Evolutionary conservation across 805 yeast species (phyloP).

Genomic region (Metschnikowia gruessii): DNA sequence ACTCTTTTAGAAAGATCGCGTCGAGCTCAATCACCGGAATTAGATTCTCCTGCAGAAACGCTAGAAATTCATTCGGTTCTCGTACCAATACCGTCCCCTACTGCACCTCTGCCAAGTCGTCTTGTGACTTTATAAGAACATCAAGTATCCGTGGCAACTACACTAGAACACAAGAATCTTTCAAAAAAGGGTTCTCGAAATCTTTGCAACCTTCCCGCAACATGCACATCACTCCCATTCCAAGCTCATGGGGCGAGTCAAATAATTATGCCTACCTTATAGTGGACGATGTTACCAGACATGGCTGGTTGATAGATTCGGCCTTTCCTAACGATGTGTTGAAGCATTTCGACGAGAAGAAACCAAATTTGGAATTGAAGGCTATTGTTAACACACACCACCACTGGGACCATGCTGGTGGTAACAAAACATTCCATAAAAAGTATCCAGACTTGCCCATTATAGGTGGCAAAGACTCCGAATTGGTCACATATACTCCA

Average conservation of each 20-base stretch:
- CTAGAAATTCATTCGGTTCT: not conserved
- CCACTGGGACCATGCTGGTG: slow-evolving; percentile 93
- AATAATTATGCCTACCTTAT: slow-evolving; percentile 87
- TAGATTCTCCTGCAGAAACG: not conserved
- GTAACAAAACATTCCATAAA: slow-evolving; percentile 53
- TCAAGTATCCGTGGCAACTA: not conserved
- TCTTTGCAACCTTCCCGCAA: slow-evolving; percentile 10
- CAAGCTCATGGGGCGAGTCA: slow-evolving; percentile 94
- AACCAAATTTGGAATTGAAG: slow-evolving; percentile 48
- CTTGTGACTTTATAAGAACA: slow-evolving; percentile 2
- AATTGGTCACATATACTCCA: slow-evolving; percentile 70
- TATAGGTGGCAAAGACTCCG: slow-evolving; percentile 82
- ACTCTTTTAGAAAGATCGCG: not conserved
- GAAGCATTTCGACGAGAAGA: slow-evolving; percentile 42
- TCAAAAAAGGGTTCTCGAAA: too few species aligned
- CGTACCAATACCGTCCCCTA: not conserved
- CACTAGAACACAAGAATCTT: not conserved
- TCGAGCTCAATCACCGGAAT: not conserved
- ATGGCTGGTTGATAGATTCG: slow-evolving; percentile 88
- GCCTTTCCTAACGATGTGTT: slow-evolving; percentile 73
- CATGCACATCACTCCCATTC: slow-evolving; percentile 81
- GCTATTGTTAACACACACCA: slow-evolving; percentile 95
- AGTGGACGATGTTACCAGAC: slow-evolving; percentile 59
- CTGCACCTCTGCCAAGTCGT: not conserved
- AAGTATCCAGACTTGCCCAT: slow-evolving; percentile 52